These are phyloP conservation scores for Trametes elegans DNA, from an alignment of 768 basidiomycete species.

Conservation along the genomic window DNA sequence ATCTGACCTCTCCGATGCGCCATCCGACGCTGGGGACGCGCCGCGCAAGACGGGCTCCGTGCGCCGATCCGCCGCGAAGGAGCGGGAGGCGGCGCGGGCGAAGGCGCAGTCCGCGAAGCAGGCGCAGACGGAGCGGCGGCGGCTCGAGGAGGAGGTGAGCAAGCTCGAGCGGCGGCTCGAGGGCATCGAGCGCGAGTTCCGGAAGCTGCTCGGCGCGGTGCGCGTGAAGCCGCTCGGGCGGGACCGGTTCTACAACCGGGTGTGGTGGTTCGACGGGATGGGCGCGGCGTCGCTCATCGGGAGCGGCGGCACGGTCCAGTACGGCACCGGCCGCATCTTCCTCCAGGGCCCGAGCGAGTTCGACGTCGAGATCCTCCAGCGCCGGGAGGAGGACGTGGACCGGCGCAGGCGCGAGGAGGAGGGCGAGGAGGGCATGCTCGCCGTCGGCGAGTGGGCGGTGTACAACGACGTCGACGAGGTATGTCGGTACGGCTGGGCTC, in stretches of 20 bases:
- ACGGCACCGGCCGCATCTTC: slow-evolving; percentile 88
- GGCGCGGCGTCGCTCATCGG: slow-evolving; percentile 80
- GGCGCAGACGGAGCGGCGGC: slow-evolving; percentile 77
- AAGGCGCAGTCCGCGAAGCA: slow-evolving; percentile 81
- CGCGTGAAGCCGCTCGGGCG: slow-evolving; percentile 86
- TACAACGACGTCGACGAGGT: slow-evolving; percentile 90
- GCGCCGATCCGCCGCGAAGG: slow-evolving; percentile 63
- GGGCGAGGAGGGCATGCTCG: slow-evolving; percentile 70
- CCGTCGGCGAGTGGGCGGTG: slow-evolving; percentile 84
- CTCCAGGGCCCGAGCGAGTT: slow-evolving; percentile 88
- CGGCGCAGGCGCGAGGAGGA: slow-evolving; percentile 73
- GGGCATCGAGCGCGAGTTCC: slow-evolving; percentile 89
- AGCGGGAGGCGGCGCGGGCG: slow-evolving; percentile 73
- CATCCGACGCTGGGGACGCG: slow-evolving; percentile 62
- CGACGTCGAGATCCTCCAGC: slow-evolving; percentile 70
- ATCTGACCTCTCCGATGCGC: slow-evolving; percentile 73
- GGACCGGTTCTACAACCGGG: slow-evolving; percentile 91
- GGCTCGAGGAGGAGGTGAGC: slow-evolving; percentile 85
- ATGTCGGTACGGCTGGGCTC: slow-evolving; percentile 23
- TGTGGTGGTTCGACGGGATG: slow-evolving; percentile 99
- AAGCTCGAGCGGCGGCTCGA: slow-evolving; percentile 80
- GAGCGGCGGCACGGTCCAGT: slow-evolving; percentile 75
- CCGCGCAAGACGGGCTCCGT: slow-evolving; percentile 41
- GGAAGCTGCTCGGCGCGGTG: slow-evolving; percentile 81
- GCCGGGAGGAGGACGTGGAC: slow-evolving; percentile 54